Evolutionary conservation across 371 early-diverging fungal genomes (phyloP).

Genomic region (Aphelidium insulamus): DNA sequence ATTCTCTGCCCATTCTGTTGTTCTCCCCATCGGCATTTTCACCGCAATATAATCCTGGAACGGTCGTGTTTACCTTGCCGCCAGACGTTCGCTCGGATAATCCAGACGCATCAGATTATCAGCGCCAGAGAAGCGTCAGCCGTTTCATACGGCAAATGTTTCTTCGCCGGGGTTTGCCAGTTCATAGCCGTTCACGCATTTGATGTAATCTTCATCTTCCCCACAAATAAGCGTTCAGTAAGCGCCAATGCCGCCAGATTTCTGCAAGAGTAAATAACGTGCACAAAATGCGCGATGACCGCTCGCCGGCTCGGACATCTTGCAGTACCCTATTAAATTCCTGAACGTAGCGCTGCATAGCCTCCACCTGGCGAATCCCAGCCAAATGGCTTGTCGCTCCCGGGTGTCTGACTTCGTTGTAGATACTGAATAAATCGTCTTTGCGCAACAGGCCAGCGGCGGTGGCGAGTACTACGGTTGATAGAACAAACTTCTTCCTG

Average conservation of each 20-base stretch:
- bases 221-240: conserved; percentile 75
- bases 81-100: conserved; percentile 85
- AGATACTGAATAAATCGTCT: no score
- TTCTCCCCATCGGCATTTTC: conserved; percentile 91
- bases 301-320: conserved; percentile 86
- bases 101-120: not conserved
- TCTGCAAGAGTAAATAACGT: conserved; percentile 12
- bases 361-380: conserved; percentile 83
- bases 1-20: conserved; percentile 85
- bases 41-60: conserved; percentile 69
- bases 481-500: conserved; percentile 84
- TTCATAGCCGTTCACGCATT: conserved; percentile 66
- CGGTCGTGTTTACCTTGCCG: conserved; percentile 74
- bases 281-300: not conserved
- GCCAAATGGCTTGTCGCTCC: conserved; percentile 84
- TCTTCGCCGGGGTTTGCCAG: conserved; percentile 79
- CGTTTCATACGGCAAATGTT: conserved; percentile 44
- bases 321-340: conserved; percentile 91
- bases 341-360: conserved; percentile 93
- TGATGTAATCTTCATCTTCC: conserved; percentile 86
- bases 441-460: conserved; percentile 30
- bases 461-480: conserved; percentile 40
- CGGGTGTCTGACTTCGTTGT: conserved; percentile 30
- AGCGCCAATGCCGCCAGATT: conserved; percentile 76
- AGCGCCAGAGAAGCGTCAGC: no score